Evolutionary conservation across 1,284 basidiomycete genomes (phyloP).

Genomic region (Mycena sp.): DNA sequence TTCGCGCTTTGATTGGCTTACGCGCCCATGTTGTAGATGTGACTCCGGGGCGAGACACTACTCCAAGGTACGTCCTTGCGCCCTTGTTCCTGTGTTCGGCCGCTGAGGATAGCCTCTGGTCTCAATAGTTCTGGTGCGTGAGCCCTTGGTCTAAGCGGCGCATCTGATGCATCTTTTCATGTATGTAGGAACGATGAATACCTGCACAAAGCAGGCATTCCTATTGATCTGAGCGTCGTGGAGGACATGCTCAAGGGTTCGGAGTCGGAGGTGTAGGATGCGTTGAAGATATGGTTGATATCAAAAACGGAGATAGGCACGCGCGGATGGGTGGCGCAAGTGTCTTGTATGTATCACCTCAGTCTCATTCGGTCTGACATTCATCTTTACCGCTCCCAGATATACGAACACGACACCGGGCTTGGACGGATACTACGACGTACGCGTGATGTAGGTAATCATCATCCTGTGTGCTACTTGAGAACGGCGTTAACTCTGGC

Average conservation of each 20-base stretch:
- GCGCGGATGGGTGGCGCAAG: too few species aligned
- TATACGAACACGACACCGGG: too few species aligned
- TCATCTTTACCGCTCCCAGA: too few species aligned
- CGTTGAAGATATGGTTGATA: not conserved
- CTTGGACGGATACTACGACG: too few species aligned
- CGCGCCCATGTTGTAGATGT: conserved; percentile 58
- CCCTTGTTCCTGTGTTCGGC: not conserved
- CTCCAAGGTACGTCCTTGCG: conserved; percentile 72
- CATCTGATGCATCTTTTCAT: not conserved
- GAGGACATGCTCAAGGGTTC: conserved; percentile 23
- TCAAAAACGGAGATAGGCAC: not conserved
- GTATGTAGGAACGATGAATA: conserved; percentile 31
- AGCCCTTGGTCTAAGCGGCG: not conserved
- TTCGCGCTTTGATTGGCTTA: conserved; percentile 6
- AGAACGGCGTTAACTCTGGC: not conserved
- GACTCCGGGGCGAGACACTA: conserved; percentile 89
- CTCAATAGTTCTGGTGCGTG: conserved; percentile 53
- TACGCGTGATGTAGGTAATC: too few species aligned
- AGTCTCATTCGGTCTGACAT: too few species aligned
- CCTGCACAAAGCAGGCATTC: conserved; percentile 22
- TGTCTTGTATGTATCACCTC: too few species aligned
- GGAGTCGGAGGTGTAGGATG: not conserved
- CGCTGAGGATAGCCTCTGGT: conserved; percentile 13
- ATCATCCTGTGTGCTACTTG: too few species aligned
- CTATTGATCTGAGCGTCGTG: conserved; percentile 21